Percentiles rank a stretch among this genome's conserved stretches.
Conservation (phyloP, 108 stramenopile genomes). For the Phaeodactylum tricornutum region DNA sequence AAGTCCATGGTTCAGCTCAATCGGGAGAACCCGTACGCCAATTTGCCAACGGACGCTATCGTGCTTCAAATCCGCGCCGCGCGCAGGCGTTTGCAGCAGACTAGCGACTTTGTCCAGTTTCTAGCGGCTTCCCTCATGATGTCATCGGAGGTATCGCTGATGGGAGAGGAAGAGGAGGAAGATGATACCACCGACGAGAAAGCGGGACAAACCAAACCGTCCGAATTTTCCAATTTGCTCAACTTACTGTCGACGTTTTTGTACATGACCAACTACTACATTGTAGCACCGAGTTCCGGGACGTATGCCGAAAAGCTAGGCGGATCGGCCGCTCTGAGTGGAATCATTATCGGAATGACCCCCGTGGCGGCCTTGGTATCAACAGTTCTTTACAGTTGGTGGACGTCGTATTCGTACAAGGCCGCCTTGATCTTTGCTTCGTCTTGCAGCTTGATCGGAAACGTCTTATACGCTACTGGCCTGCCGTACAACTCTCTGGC, state of each 20-base stretch:
- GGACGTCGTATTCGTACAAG: conserved; percentile 84
- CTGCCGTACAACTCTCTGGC: conserved; percentile 59
- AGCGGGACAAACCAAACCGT: background rate
- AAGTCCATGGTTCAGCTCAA: no score
- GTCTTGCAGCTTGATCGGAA: conserved; percentile 55
- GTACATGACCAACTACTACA: conserved; percentile 93
- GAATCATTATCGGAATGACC: conserved; percentile 88
- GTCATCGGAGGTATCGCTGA: background rate
- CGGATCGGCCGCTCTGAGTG: conserved; percentile 51
- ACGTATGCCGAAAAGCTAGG: conserved; percentile 74
- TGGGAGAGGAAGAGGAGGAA: conserved; percentile 3
- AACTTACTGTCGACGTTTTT: conserved; percentile 79
- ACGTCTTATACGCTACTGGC: conserved; percentile 79
- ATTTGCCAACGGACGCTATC: conserved; percentile 22
- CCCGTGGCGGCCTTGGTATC: conserved; percentile 77
- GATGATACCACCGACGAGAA: conserved; percentile 2
- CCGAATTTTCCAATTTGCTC: conserved; percentile 38
- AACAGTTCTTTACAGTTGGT: conserved; percentile 67
- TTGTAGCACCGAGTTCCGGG: conserved; percentile 82
- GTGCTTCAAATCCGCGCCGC: conserved; percentile 28
- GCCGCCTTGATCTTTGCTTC: conserved; percentile 75
- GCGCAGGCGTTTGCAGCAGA: conserved; percentile 19
- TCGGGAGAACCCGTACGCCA: no score
- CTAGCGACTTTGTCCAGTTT: conserved; percentile 22
- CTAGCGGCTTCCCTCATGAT: conserved; percentile 29